Conservation (phyloP, 2,329 filamentous ascomycete genomes). For the Trichoderma semiorbis region DNA sequence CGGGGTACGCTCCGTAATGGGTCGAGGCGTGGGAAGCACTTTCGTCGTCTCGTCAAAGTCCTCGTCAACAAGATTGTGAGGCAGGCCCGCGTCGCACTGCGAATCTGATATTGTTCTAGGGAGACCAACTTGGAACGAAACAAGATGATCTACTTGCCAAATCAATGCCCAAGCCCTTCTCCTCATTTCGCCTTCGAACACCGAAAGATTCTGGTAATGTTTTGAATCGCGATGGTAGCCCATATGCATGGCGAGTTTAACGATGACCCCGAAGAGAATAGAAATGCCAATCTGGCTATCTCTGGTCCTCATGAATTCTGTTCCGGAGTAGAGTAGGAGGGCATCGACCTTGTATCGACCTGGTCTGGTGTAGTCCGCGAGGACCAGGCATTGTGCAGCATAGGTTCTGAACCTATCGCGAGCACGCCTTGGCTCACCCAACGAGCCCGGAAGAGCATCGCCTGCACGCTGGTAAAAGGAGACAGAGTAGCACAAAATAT, state of each 20-base stretch:
- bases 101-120: background rate
- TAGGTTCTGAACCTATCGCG: background rate
- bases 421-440: background rate
- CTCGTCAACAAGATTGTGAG: background rate
- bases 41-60: background rate
- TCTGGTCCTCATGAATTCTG: background rate
- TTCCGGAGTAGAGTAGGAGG: background rate
- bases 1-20: background rate
- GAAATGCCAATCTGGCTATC: background rate
- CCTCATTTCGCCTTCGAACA: background rate
- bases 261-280: background rate
- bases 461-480: background rate
- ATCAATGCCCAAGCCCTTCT: background rate
- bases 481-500: background rate
- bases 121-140: background rate
- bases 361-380: background rate
- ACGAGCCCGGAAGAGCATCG: background rate
- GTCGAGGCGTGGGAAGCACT: background rate
- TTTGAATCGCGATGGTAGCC: background rate
- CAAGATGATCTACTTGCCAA: background rate
- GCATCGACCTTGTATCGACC: background rate
- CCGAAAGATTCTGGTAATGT: background rate
- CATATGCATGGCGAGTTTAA: background rate
- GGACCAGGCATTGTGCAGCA: background rate
- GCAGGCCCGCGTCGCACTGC: background rate